Evolutionary conservation across 2,329 filamentous ascomycete species (phyloP).

Genomic region (Coniella vitis): DNA sequence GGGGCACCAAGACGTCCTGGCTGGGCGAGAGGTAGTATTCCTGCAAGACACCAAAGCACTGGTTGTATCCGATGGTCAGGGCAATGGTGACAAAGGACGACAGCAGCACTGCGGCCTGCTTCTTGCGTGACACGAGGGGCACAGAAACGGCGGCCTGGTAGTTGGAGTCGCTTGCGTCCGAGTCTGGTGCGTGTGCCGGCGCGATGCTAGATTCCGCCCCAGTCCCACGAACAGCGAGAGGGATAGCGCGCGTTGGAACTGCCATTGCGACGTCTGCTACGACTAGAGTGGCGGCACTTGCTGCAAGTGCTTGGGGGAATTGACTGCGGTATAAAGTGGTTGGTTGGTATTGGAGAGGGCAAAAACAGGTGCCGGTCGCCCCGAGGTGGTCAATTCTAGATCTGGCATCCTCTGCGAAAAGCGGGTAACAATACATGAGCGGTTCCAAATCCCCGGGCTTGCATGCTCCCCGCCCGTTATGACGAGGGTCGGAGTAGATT

Average conservation of each 20-base stretch:
- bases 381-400: too few species aligned
- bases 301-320: too few species aligned
- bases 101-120: slow-evolving; percentile 35
- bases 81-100: slow-evolving; percentile 38
- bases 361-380: too few species aligned
- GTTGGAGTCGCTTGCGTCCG: neutral
- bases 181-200: neutral
- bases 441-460: too few species aligned
- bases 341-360: too few species aligned
- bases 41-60: slow-evolving; percentile 43
- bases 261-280: neutral
- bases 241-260: neutral
- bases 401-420: too few species aligned
- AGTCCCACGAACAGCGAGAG: neutral
- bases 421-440: too few species aligned
- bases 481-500: too few species aligned
- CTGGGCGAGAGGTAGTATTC: slow-evolving; percentile 37
- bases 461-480: too few species aligned
- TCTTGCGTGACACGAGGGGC: slow-evolving; percentile 30
- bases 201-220: too few species aligned
- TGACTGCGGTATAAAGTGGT: too few species aligned
- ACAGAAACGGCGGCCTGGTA: slow-evolving; percentile 18
- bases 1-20: slow-evolving; percentile 31
- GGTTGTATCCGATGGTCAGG: slow-evolving; percentile 43
- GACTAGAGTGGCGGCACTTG: neutral